Conservation (phyloP, 2,329 filamentous ascomycete species). For the Trichoderma lentiforme region DNA sequence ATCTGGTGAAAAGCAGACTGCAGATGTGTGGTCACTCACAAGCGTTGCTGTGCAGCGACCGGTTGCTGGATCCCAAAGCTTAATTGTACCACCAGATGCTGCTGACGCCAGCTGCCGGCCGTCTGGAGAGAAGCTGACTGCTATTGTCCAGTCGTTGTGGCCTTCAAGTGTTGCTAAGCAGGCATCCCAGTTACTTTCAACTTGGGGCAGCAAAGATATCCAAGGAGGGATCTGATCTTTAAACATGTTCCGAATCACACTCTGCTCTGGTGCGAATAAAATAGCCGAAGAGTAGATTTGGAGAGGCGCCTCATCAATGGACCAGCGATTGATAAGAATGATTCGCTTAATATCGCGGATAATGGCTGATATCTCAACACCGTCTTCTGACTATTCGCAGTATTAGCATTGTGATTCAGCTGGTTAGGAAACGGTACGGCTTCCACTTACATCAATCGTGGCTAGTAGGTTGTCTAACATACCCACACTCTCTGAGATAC, state of each 20-base stretch:
- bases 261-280: neutral
- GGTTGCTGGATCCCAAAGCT: neutral
- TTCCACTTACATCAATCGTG: neutral
- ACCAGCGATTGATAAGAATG: neutral
- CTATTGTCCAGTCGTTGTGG: neutral
- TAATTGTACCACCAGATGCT: neutral
- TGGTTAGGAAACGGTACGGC: no score
- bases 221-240: neutral
- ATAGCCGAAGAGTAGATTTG: neutral
- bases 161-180: neutral
- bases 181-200: neutral
- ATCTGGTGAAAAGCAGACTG: neutral
- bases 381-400: neutral
- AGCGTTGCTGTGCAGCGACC: neutral
- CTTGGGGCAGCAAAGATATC: neutral
- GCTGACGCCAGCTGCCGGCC: neutral
- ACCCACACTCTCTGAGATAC: neutral
- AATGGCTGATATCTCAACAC: neutral
- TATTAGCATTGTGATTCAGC: neutral
- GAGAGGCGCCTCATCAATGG: neutral
- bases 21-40: neutral
- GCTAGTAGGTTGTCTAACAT: neutral
- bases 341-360: neutral
- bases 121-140: neutral
- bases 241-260: neutral